Evolutionary conservation across 2,329 filamentous ascomycete genomes (phyloP).

Genomic region (Fusarium secorum): DNA sequence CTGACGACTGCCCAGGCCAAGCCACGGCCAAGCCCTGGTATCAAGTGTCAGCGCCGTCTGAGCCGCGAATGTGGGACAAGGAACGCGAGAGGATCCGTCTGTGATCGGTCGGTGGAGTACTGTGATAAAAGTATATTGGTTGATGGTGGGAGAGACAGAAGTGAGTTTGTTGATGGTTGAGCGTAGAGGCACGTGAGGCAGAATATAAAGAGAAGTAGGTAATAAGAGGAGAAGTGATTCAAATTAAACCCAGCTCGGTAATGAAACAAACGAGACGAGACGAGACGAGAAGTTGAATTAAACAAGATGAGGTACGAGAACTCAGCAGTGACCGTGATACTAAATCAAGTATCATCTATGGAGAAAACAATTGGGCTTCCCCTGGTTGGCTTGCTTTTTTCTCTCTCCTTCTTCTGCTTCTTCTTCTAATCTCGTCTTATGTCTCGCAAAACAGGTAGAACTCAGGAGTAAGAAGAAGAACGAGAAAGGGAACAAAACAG

Average conservation of each 20-base stretch:
- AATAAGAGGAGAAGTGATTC: neutral
- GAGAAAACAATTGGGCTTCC: conserved; percentile 9
- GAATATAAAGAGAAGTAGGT: neutral
- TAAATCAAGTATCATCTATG: conserved; percentile 24
- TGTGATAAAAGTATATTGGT: conserved; percentile 3
- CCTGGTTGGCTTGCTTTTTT: neutral
- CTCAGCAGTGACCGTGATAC: conserved; percentile 26
- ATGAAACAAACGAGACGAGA: conserved; percentile 17
- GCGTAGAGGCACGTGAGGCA: neutral
- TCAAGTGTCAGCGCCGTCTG: conserved; percentile 31
- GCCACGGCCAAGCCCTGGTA: conserved; percentile 35
- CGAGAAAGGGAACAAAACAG: neutral
- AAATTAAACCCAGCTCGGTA: conserved; percentile 6
- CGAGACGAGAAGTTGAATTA: conserved; percentile 23
- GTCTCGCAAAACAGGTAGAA: conserved; percentile 7
- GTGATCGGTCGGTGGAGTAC: conserved; percentile 15
- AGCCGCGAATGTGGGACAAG: conserved; percentile 25
- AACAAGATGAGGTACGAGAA: conserved; percentile 12
- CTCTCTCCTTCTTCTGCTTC: neutral
- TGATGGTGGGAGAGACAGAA: neutral
- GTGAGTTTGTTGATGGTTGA: neutral
- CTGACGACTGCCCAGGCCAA: conserved; percentile 18
- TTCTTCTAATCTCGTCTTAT: conserved; percentile 24
- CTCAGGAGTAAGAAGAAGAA: neutral
- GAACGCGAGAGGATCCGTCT: conserved; percentile 6